A percentile compares a stretch with the other conserved stretches of the same genome.
phyloP scores from a whole-genome alignment of 1,139 yeast species.

The Magnusiomyces suaveolens region DNA sequence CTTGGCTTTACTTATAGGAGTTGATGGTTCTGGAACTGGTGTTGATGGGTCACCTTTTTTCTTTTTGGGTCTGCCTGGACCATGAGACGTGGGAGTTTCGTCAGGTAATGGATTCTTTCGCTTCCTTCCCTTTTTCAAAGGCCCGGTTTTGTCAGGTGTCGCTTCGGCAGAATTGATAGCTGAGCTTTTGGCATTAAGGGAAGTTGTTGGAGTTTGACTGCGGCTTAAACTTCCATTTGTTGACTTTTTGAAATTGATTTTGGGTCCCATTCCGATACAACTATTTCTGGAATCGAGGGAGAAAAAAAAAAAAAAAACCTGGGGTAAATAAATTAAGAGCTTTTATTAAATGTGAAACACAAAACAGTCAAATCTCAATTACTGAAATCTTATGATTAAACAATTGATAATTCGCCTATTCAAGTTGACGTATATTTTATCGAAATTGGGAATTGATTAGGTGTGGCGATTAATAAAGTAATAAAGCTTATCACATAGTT shows the following conservation, averaged over 20 bases:
- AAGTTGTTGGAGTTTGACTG: background rate
- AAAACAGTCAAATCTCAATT: background rate
- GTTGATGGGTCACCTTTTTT: conserved; percentile 7
- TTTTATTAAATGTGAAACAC: background rate
- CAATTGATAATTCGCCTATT: background rate
- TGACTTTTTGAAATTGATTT: background rate
- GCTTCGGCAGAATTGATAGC: background rate
- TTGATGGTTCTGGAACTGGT: background rate
- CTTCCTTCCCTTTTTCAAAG: conserved; percentile 14
- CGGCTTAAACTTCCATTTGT: background rate
- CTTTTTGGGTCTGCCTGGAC: conserved; percentile 13
- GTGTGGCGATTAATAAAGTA: background rate
- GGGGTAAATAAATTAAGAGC: background rate
- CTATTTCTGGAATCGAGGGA: background rate
- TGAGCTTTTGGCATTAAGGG: background rate
- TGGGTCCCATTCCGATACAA: background rate
- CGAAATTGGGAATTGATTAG: background rate
- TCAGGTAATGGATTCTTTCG: conserved; percentile 12
- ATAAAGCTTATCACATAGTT: background rate
- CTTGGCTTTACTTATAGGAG: background rate
- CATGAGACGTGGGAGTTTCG: conserved; percentile 6
- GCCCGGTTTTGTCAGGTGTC: background rate
- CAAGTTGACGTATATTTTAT: background rate
- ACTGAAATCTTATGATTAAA: background rate
- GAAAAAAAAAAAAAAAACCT: background rate